Percentiles rank a stretch among this genome's conserved stretches.
Evolutionary conservation across 306 rosid species (phyloP).

Genomic region (Casuarina glauca): DNA sequence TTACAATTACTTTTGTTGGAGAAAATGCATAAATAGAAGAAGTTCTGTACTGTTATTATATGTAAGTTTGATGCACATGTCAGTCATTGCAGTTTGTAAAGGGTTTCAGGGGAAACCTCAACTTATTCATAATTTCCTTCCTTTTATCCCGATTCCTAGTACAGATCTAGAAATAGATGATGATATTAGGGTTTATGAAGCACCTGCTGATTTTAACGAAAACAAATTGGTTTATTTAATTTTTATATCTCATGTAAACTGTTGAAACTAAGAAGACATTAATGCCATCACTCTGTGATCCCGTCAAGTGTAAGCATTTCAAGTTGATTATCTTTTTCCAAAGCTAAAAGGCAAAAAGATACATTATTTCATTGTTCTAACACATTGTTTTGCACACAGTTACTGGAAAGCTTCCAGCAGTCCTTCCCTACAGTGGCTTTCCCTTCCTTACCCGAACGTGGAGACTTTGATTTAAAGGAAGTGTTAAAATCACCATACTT

Average conservation of each 20-base stretch:
- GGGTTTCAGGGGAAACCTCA: not conserved
- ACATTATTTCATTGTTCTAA: constrained; percentile 9
- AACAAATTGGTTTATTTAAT: not conserved
- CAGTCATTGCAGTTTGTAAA: not conserved
- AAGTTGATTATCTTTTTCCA: no score
- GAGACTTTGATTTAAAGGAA: constrained; percentile 66
- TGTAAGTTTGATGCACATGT: not conserved
- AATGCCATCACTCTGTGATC: not conserved
- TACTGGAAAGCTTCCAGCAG: constrained; percentile 64
- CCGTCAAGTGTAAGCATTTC: no score
- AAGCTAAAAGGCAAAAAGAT: not conserved
- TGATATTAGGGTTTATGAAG: not conserved
- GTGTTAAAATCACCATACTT: constrained; percentile 88
- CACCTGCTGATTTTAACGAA: not conserved
- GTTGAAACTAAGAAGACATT: not conserved
- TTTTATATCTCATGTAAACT: not conserved
- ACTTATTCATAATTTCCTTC: not conserved
- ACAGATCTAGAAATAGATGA: not conserved
- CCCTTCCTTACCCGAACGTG: constrained; percentile 87
- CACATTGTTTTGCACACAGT: constrained; percentile 48
- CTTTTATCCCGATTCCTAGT: not conserved
- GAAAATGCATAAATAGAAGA: not conserved
- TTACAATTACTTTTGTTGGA: not conserved
- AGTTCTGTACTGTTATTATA: not conserved
- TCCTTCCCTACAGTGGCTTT: constrained; percentile 68